Percentiles rank a stretch among this genome's conserved stretches.
Evolutionary conservation across 1,284 basidiomycete genomes (phyloP).

Genomic region (Vanrija pseudolonga): DNA sequence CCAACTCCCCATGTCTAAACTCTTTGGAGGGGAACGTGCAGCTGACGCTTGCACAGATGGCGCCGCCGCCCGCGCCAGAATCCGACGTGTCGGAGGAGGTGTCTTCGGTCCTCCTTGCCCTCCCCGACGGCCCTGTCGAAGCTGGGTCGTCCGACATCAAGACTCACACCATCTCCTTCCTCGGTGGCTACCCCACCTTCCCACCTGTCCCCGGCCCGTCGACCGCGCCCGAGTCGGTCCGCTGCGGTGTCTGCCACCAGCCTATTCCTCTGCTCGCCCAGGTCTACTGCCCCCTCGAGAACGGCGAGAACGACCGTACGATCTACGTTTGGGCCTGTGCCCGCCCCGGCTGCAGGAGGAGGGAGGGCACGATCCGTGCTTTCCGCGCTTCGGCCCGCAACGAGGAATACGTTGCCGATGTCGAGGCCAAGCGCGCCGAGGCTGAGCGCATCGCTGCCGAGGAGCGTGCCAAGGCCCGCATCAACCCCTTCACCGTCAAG

Average conservation of each 20-base stretch:
- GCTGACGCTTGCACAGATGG: constrained; percentile 7
- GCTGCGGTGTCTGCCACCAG: constrained; percentile 38
- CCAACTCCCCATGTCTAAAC: constrained; percentile 3
- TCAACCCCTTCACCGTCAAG: constrained; percentile 46
- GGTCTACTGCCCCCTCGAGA: constrained; percentile 49
- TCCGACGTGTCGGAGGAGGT: constrained; percentile 12
- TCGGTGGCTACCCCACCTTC: constrained; percentile 49
- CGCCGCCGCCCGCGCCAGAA: not conserved
- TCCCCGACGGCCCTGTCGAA: constrained; percentile 45
- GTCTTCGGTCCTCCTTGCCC: constrained; percentile 42
- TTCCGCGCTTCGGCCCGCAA: constrained; percentile 46
- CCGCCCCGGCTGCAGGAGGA: constrained; percentile 37
- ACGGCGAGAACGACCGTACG: constrained; percentile 49
- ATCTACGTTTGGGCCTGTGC: constrained; percentile 48
- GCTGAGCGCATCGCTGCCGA: constrained; percentile 34
- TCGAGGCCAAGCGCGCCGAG: constrained; percentile 34
- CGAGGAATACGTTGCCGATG: constrained; percentile 47
- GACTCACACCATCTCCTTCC: constrained; percentile 36
- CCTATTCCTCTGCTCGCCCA: constrained; percentile 47
- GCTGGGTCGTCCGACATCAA: constrained; percentile 20
- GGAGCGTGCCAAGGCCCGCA: constrained; percentile 35
- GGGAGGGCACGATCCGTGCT: constrained; percentile 45
- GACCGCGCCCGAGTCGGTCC: constrained; percentile 22
- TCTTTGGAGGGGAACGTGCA: not conserved
- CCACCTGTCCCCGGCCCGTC: constrained; percentile 25